These are phyloP conservation scores for Serendipita sp. DNA, from an alignment of 1,284 basidiomycete species.

Conservation along the genomic window DNA sequence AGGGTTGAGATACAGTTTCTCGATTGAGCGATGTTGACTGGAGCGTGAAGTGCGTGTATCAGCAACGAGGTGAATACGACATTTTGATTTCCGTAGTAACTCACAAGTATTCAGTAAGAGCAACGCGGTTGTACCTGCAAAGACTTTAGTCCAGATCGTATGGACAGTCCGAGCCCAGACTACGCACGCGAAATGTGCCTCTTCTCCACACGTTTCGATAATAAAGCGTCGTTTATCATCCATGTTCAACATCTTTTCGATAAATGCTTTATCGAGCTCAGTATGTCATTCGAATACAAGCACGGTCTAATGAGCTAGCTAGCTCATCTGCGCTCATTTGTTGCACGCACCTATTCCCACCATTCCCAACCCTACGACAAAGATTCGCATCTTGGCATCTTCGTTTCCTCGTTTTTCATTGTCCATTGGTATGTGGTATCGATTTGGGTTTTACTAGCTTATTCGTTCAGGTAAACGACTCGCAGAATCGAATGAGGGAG, in stretches of 20 bases:
- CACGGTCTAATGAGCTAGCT: background rate
- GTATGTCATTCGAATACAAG: too few relatives aligned
- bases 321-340: slow-evolving; percentile 9
- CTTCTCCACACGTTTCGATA: slow-evolving; percentile 50
- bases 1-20: slow-evolving; percentile 52
- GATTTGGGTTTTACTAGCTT: too few relatives aligned
- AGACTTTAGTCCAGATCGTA: too few relatives aligned
- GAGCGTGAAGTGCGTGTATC: slow-evolving; percentile 33
- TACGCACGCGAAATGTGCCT: slow-evolving; percentile 20
- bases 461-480: too few relatives aligned
- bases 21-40: slow-evolving; percentile 44
- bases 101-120: slow-evolving; percentile 11
- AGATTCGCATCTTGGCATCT: slow-evolving; percentile 17
- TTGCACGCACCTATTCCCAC: slow-evolving; percentile 40
- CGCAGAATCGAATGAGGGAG: too few relatives aligned
- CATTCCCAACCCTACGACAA: slow-evolving; percentile 55
- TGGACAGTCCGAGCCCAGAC: too few relatives aligned
- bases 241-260: slow-evolving; percentile 48
- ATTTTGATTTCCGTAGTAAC: background rate
- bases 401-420: background rate
- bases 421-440: too few relatives aligned
- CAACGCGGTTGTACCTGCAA: slow-evolving; percentile 16
- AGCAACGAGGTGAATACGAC: slow-evolving; percentile 11
- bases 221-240: slow-evolving; percentile 36
- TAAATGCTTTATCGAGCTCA: slow-evolving; percentile 32